Evolutionary conservation across 2,329 filamentous ascomycete genomes (phyloP).

Genomic region (Colletotrichum sp.): DNA sequence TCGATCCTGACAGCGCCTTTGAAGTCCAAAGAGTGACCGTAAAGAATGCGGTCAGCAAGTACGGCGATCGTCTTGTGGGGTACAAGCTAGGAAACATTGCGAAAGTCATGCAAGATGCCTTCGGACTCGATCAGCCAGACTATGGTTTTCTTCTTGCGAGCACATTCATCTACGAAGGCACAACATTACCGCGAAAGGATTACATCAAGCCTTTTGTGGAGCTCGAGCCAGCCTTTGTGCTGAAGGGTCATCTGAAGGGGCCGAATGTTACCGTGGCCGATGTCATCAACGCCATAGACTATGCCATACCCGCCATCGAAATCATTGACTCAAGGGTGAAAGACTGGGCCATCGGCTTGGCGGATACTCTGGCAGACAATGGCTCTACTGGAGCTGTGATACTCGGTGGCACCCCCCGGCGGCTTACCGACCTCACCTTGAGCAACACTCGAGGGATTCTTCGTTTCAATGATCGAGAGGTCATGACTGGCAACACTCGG

Average conservation of each 20-base stretch:
- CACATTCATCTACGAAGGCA: slow-evolving; percentile 28
- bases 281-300: slow-evolving; percentile 31
- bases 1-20: slow-evolving; percentile 26
- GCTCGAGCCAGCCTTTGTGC: slow-evolving; percentile 30
- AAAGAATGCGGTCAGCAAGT: slow-evolving; percentile 20
- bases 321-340: slow-evolving; percentile 32
- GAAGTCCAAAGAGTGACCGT: slow-evolving; percentile 26
- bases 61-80: slow-evolving; percentile 28
- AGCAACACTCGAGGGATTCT: slow-evolving; percentile 25
- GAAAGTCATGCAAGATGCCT: slow-evolving; percentile 33
- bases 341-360: slow-evolving; percentile 28
- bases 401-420: slow-evolving; percentile 28
- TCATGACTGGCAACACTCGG: slow-evolving; percentile 28
- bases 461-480: slow-evolving; percentile 26
- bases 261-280: slow-evolving; percentile 30
- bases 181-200: slow-evolving; percentile 20
- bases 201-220: slow-evolving; percentile 31
- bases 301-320: slow-evolving; percentile 31
- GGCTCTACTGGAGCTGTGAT: slow-evolving; percentile 29
- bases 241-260: slow-evolving; percentile 26
- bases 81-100: slow-evolving; percentile 33
- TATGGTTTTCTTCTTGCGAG: slow-evolving; percentile 30
- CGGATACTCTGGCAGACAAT: slow-evolving; percentile 30
- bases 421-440: slow-evolving; percentile 25
- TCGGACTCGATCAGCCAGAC: slow-evolving; percentile 30